Evolutionary conservation across 495 filamentous ascomycete genomes (phyloP).

Genomic region (Aspergillus panamensis): DNA sequence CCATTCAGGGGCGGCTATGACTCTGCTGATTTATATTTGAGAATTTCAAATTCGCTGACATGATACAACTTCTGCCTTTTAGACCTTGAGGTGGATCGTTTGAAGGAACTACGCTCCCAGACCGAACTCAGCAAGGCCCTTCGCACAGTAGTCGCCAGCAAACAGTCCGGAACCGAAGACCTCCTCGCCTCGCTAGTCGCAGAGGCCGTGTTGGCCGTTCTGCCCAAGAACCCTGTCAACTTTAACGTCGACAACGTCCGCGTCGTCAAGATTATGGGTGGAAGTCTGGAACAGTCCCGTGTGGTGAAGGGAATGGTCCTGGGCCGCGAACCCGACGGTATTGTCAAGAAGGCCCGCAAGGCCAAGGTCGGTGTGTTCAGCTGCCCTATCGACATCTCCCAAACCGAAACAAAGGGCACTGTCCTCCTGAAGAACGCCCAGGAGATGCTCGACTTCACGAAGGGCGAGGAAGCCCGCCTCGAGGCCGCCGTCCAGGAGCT

Average conservation of each 20-base stretch:
- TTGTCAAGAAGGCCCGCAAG: constrained; percentile 81
- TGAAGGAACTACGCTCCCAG: constrained; percentile 74
- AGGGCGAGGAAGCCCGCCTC: constrained; percentile 90
- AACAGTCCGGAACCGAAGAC: constrained; percentile 92
- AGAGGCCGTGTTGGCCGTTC: constrained; percentile 88
- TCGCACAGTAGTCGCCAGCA: constrained; percentile 90
- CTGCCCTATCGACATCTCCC: constrained; percentile 90
- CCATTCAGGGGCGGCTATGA: constrained; percentile 8
- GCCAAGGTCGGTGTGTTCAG: constrained; percentile 97
- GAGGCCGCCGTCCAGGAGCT: constrained; percentile 91
- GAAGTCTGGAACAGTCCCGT: constrained; percentile 83
- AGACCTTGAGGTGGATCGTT: constrained; percentile 88
- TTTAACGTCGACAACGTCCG: constrained; percentile 99
- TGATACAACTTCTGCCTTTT: constrained; percentile 7
- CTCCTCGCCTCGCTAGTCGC: constrained; percentile 80
- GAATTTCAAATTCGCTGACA: constrained; percentile 1
- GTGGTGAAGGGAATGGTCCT: constrained; percentile 99
- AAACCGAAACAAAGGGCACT: constrained; percentile 99
- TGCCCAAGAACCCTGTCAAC: constrained; percentile 95
- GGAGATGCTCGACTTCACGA: constrained; percentile 98
- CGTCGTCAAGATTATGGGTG: constrained; percentile 99
- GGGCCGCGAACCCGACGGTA: constrained; percentile 83
- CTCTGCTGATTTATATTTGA: neutral
- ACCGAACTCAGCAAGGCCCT: constrained; percentile 92
- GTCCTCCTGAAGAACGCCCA: constrained; percentile 96